These are phyloP conservation scores for Chionographis japonica DNA, from an alignment of 106 monocot species.

Conservation along the genomic window DNA sequence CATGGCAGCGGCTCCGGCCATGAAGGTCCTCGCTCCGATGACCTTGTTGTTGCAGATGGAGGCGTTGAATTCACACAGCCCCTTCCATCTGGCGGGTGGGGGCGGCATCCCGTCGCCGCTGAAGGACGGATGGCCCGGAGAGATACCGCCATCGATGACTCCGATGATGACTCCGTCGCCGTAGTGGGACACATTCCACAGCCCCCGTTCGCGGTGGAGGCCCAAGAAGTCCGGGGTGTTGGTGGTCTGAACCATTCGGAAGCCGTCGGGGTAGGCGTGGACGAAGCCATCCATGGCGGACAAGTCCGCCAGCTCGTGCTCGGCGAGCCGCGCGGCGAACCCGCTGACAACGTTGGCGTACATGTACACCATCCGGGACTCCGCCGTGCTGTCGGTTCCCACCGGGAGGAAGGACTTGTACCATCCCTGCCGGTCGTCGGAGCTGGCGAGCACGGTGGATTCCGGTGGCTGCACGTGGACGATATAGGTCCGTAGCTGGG, in stretches of 20 bases:
- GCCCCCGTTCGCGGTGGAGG: too few relatives aligned
- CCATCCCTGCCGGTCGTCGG: neutral
- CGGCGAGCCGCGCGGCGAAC: too few relatives aligned
- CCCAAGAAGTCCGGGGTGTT: too few relatives aligned
- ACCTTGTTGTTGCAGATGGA: slow-evolving; percentile 39
- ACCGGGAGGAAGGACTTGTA: slow-evolving; percentile 5
- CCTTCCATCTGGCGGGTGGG: slow-evolving; percentile 29
- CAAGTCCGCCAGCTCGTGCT: too few relatives aligned
- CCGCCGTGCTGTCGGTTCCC: too few relatives aligned
- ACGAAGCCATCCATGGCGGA: too few relatives aligned
- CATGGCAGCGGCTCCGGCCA: neutral
- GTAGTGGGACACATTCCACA: too few relatives aligned
- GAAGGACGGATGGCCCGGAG: slow-evolving; percentile 8
- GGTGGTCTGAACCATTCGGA: too few relatives aligned
- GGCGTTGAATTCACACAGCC: slow-evolving; percentile 6
- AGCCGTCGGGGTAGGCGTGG: too few relatives aligned
- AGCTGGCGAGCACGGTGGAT: neutral
- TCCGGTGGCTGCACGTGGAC: slow-evolving; percentile 8
- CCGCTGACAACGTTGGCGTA: too few relatives aligned
- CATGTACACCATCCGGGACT: too few relatives aligned
- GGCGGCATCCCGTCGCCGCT: slow-evolving; percentile 10
- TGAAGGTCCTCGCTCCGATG: slow-evolving; percentile 31
- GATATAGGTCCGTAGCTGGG: neutral
- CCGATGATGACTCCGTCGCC: neutral
- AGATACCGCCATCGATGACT: slow-evolving; percentile 1